Evolutionary conservation across 129 eudicot species (phyloP).

Genomic region (Logfia minima): DNA sequence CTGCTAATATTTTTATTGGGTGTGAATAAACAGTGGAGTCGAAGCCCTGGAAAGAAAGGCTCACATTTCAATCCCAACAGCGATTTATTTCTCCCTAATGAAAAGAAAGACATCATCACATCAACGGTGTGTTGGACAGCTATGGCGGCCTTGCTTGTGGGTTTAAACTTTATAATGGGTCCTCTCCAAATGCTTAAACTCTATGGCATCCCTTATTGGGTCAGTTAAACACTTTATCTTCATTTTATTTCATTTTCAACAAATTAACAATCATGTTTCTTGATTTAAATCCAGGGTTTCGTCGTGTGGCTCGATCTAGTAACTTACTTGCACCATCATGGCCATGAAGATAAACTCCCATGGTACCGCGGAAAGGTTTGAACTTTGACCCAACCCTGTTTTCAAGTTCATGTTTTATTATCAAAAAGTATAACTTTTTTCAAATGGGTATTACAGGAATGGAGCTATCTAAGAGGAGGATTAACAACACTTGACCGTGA

Average conservation of each 20-base stretch:
- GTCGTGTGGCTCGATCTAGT: constrained; percentile 87
- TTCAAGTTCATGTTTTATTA: constrained; percentile 2
- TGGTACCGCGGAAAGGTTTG: constrained; percentile 96
- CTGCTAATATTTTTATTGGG: neutral
- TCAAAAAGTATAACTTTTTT: neutral
- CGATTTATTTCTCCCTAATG: constrained; percentile 72
- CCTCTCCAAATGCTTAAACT: constrained; percentile 81
- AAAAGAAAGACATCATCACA: constrained; percentile 73
- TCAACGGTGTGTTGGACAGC: constrained; percentile 85
- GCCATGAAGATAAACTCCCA: constrained; percentile 89
- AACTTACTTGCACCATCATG: constrained; percentile 95
- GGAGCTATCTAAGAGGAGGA: constrained; percentile 98
- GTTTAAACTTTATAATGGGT: constrained; percentile 74
- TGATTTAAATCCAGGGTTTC: constrained; percentile 53
- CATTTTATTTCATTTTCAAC: neutral
- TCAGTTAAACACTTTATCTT: constrained; percentile 31
- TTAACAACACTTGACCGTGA: constrained; percentile 93
- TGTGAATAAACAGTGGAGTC: constrained; percentile 58
- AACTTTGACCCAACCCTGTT: constrained; percentile 12
- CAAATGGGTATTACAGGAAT: constrained; percentile 56
- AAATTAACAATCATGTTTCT: constrained; percentile 20
- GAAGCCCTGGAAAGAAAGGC: constrained; percentile 94
- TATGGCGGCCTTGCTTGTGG: constrained; percentile 82
- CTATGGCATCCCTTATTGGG: constrained; percentile 92
- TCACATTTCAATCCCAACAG: constrained; percentile 87